phyloP scores from a whole-genome alignment of 768 basidiomycete genomes.

The Mycena floridula region DNA sequence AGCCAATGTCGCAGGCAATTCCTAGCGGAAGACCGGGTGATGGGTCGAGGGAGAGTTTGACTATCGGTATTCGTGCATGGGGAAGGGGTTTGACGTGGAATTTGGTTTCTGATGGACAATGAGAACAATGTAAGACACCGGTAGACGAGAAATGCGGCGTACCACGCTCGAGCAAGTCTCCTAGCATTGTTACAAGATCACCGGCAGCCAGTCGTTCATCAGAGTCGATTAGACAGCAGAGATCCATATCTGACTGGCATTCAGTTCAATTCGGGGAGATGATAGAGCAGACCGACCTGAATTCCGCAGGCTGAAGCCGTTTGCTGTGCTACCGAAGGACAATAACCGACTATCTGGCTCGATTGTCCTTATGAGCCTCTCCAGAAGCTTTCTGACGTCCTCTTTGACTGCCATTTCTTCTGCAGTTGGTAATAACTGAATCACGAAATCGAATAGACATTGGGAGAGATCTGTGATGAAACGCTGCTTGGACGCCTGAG shows the following conservation, averaged over 20 bases:
- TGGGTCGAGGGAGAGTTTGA: slow-evolving; percentile 90
- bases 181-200: slow-evolving; percentile 91
- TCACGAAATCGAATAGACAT: slow-evolving; percentile 89
- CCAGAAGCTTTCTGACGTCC: slow-evolving; percentile 90
- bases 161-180: slow-evolving; percentile 92
- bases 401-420: slow-evolving; percentile 95
- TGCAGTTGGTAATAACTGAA: slow-evolving; percentile 82
- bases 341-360: slow-evolving; percentile 86
- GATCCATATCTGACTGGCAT: slow-evolving; percentile 80
- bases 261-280: slow-evolving; percentile 1
- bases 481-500: slow-evolving; percentile 47
- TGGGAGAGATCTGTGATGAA: slow-evolving; percentile 81
- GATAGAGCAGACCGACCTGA: slow-evolving; percentile 50
- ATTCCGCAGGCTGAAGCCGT: slow-evolving; percentile 94
- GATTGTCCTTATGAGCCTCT: slow-evolving; percentile 92
- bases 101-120: slow-evolving; percentile 67
- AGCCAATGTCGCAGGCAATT: slow-evolving; percentile 97
- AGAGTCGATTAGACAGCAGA: slow-evolving; percentile 94
- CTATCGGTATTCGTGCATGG: slow-evolving; percentile 96
- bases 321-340: slow-evolving; percentile 95
- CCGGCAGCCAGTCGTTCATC: slow-evolving; percentile 72
- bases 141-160: slow-evolving; percentile 21
- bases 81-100: slow-evolving; percentile 95
- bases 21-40: slow-evolving; percentile 76
- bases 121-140: slow-evolving; percentile 3